phyloP scores from a whole-genome alignment of 148 eudicot species.

The Silene uniflora region DNA sequence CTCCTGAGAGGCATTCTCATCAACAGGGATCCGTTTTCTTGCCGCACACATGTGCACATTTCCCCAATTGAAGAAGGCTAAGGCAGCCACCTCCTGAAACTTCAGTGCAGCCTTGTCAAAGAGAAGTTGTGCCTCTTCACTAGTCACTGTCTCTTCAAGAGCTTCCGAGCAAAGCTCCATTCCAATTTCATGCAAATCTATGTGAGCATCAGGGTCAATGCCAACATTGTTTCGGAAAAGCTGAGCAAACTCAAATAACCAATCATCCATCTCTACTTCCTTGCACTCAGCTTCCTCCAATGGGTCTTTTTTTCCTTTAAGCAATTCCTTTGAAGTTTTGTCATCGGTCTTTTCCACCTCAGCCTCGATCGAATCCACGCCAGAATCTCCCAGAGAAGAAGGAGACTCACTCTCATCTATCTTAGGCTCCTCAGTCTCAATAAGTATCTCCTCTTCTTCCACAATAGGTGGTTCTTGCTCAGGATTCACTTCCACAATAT shows the following conservation, averaged over 20 bases:
- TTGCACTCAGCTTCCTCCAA: conserved; percentile 61
- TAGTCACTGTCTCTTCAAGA: conserved; percentile 84
- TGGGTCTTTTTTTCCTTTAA: conserved; percentile 43
- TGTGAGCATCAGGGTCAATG: conserved; percentile 93
- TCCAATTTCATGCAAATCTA: conserved; percentile 88
- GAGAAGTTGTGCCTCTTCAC: conserved; percentile 81
- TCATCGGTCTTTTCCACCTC: conserved; percentile 50
- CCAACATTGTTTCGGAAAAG: conserved; percentile 81
- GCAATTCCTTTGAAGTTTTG: conserved; percentile 31
- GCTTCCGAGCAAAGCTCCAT: conserved; percentile 97
- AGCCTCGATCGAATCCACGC: conserved; percentile 42
- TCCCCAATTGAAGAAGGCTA: conserved; percentile 97
- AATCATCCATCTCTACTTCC: conserved; percentile 90
- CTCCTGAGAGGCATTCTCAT: conserved; percentile 64
- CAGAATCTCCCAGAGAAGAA: conserved; percentile 55
- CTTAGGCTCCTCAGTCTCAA: conserved; percentile 43
- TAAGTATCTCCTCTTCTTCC: conserved; percentile 65
- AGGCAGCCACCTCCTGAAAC: conserved; percentile 92
- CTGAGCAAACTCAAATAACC: conserved; percentile 94
- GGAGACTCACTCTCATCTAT: conserved; percentile 59
- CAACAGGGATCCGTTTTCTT: conserved; percentile 71
- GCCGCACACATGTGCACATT: conserved; percentile 98
- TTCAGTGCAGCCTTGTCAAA: conserved; percentile 86
- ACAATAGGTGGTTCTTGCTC: conserved; percentile 82
- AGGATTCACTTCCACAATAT: conserved; percentile 77